A percentile compares a stretch with the other conserved stretches of the same genome.
Conservation (phyloP, 345 rosid genomes). For the Anacardium occidentale region DNA sequence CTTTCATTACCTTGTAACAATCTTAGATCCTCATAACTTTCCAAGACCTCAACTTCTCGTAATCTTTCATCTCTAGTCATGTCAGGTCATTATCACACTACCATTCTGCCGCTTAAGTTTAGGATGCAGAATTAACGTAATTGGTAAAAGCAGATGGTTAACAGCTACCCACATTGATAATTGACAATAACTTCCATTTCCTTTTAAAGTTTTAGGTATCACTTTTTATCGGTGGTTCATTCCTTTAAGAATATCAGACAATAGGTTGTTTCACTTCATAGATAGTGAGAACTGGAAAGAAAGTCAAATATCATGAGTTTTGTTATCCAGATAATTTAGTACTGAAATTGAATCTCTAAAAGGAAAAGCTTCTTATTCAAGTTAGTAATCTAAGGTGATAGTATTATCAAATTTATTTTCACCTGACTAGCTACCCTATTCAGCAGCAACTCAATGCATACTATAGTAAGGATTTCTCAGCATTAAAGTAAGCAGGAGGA, state of each 20-base stretch:
- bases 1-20: slow-evolving; percentile 33
- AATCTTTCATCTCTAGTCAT: slow-evolving; percentile 35
- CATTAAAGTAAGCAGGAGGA: not conserved
- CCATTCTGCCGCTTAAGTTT: slow-evolving; percentile 34
- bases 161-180: slow-evolving; percentile 29
- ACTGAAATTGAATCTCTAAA: not conserved
- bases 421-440: not conserved
- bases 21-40: slow-evolving; percentile 34
- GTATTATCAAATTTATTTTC: not conserved
- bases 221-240: not conserved
- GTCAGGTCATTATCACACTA: slow-evolving; percentile 37
- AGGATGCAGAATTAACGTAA: slow-evolving; percentile 33
- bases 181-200: slow-evolving; percentile 19
- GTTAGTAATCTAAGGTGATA: slow-evolving; percentile 1
- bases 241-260: not conserved
- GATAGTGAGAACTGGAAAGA: not conserved
- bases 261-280: not conserved
- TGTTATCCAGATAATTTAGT: not conserved
- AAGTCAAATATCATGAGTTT: not conserved
- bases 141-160: slow-evolving; percentile 33
- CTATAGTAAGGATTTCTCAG: not conserved
- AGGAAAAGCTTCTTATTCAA: not conserved
- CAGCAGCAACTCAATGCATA: not conserved
- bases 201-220: not conserved
- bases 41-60: slow-evolving; percentile 38